Evolutionary conservation across 306 rosid species (phyloP).

Genomic region (Lotus japonicus): DNA sequence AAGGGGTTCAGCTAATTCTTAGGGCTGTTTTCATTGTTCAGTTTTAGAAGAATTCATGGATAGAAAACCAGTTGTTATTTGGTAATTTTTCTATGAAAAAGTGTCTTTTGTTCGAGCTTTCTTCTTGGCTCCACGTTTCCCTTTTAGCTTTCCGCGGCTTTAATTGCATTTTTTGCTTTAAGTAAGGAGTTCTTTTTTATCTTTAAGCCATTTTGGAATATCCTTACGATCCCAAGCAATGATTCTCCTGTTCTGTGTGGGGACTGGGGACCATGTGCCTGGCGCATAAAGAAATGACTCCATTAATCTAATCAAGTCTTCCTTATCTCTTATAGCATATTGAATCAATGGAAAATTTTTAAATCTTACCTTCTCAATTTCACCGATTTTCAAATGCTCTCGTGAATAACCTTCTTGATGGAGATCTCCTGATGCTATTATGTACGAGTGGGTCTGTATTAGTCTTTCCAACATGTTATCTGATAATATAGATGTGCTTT

Average conservation of each 20-base stretch:
- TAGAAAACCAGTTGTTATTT: background rate
- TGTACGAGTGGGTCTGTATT: too few species aligned
- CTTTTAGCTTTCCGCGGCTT: constrained; percentile 30
- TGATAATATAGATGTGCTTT: too few species aligned
- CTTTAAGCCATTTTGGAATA: constrained; percentile 32
- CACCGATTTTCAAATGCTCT: too few species aligned
- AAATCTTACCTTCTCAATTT: too few species aligned
- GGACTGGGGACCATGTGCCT: constrained; percentile 39
- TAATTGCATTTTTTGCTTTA: constrained; percentile 4
- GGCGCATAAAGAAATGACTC: constrained; percentile 13
- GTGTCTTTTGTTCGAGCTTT: constrained; percentile 45
- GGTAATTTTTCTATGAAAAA: constrained; percentile 30
- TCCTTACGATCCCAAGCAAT: constrained; percentile 37
- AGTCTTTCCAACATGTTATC: too few species aligned
- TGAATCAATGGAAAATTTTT: too few species aligned
- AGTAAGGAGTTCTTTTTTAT: background rate
- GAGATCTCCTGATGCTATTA: too few species aligned
- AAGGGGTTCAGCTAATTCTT: constrained; percentile 25
- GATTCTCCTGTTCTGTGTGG: constrained; percentile 29
- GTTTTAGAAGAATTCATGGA: constrained; percentile 14
- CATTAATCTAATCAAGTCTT: constrained; percentile 3
- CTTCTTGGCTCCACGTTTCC: constrained; percentile 30
- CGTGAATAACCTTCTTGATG: too few species aligned
- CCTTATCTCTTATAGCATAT: background rate
- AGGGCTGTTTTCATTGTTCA: constrained; percentile 24